Percentiles rank a stretch among this genome's conserved stretches.
phyloP scores from a whole-genome alignment of 352 stramenopile genomes.

The Pythium biforme region DNA sequence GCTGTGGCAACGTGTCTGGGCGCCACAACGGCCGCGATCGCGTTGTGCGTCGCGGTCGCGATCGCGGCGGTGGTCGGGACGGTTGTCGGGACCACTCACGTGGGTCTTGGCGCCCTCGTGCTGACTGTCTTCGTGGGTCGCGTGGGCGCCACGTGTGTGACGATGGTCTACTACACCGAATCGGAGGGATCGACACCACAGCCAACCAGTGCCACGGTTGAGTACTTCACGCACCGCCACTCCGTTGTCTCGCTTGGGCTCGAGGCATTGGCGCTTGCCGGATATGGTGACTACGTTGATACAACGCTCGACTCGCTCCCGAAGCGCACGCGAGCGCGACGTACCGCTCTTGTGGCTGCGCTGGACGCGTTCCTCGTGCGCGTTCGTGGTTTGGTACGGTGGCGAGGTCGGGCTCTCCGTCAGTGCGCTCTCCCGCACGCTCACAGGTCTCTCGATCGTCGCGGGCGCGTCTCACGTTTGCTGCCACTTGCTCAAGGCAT shows the following conservation, averaged over 20 bases:
- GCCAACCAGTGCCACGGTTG: too few species aligned
- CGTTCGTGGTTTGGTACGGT: background rate
- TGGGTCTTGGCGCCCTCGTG: too few species aligned
- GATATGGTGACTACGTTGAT: background rate
- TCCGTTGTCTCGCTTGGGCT: background rate
- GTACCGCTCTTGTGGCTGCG: background rate
- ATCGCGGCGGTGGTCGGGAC: too few species aligned
- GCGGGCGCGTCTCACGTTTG: too few species aligned
- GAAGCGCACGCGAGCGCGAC: background rate
- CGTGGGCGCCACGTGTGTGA: too few species aligned
- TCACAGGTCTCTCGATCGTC: background rate
- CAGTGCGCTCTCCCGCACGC: background rate
- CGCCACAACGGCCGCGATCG: background rate
- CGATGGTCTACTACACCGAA: too few species aligned
- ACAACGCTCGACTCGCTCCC: background rate
- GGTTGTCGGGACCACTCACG: too few species aligned
- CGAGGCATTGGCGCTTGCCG: background rate
- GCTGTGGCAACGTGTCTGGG: background rate
- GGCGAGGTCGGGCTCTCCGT: background rate
- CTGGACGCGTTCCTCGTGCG: background rate
- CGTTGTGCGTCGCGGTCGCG: too few species aligned
- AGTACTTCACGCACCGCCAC: too few species aligned
- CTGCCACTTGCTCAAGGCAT: too few species aligned
- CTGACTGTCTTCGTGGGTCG: too few species aligned
- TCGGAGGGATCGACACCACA: too few species aligned